These are phyloP conservation scores for Biancaea sappan DNA, from an alignment of 306 rosid species.

Conservation along the genomic window DNA sequence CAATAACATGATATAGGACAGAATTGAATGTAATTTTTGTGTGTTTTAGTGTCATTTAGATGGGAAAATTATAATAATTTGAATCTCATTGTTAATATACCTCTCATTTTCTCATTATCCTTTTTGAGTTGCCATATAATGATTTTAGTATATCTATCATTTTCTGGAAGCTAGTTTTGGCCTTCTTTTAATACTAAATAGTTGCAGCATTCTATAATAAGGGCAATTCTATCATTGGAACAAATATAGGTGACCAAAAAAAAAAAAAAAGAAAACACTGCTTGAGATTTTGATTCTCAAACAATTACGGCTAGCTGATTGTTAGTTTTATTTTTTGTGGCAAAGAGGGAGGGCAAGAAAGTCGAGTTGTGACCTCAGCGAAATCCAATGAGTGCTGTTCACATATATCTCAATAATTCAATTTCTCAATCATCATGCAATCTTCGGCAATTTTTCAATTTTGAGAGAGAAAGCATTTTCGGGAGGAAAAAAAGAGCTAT, in stretches of 20 bases:
- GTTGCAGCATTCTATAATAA: neutral
- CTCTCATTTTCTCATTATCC: neutral
- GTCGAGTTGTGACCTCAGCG: neutral
- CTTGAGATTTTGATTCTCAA: neutral
- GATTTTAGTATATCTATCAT: too few relatives aligned
- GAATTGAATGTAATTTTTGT: neutral
- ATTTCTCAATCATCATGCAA: constrained; percentile 32
- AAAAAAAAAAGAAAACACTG: too few relatives aligned
- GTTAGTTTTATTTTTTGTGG: neutral
- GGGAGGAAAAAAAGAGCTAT: neutral
- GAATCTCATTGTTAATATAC: neutral
- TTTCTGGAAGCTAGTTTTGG: neutral
- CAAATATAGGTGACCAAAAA: neutral
- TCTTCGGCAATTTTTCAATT: constrained; percentile 13
- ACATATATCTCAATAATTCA: constrained; percentile 32
- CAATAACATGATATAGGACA: neutral
- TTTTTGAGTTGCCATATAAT: neutral
- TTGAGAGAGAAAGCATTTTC: neutral
- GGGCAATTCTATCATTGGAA: neutral
- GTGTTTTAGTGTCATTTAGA: neutral
- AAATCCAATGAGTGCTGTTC: constrained; percentile 40
- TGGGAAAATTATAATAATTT: neutral
- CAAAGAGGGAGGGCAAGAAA: neutral
- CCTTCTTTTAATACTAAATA: neutral
- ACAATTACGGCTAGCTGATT: neutral